Evolutionary conservation across 805 yeast species (phyloP), one percentile per base, ranked within the genome.

Genomic region (Starmerella ratchasimensis): DNA sequence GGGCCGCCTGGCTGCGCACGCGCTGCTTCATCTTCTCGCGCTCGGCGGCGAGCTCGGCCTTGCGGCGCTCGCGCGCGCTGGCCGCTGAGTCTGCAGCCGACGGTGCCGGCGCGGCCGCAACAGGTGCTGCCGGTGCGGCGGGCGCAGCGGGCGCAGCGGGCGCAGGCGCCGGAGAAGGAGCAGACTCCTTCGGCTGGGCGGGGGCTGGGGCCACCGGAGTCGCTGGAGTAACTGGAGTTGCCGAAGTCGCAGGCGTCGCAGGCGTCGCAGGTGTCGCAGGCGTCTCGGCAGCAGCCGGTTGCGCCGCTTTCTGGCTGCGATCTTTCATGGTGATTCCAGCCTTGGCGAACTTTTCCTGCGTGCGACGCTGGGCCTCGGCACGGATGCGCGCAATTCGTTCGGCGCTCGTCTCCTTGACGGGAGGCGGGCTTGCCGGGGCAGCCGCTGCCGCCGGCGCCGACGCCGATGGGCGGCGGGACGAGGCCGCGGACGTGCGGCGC

Each of bases 1-100:
- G 47, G 13, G 49, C 48, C 24, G 50, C 46, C 20, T 48, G 40
- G 20, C 47, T 49, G 30, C 51, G 35, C 31, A 42, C 39, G 42
- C 48, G 53, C 49, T 41, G 52, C 36, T 34, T 36, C 23, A 49
- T 44, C 31, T 43, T 46, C 28, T 51, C 53, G 27, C 49, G 47
- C 35, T 49, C 48, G 8, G 48, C 47, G 17, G 34, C 39, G 32
- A 51, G 29, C 19, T 30, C 44, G 17, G 57, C 60, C 16, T 51
- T 49, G 13, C 58, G 56, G 20, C 48, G 52, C 15, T 54, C 57
- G 33, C 55, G 56, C 16, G 45, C 54, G 44, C 34, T 51, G 30
- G 38, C 48, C 23, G 49, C 15, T 15, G 31, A 13, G 13, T 24
- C 5, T n/a, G 16, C 16, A 6, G 13, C 30, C 6, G 28, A n/a